Base-by-base conservation (phyloP, 202 grass and related monocot genomes). In the Cymbopogon flexuosus region DNA sequence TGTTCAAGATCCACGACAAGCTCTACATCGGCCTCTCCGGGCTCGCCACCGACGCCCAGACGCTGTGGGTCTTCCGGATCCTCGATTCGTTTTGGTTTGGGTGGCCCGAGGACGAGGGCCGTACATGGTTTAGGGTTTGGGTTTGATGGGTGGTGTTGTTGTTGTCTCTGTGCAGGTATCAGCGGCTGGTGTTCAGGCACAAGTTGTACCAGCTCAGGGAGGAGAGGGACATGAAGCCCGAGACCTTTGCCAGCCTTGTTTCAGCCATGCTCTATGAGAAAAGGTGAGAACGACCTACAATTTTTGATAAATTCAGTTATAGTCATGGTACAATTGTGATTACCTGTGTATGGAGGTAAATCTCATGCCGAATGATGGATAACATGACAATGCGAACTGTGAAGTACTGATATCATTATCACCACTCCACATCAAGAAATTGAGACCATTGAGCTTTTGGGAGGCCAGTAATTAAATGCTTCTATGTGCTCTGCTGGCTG, bases 191-290 rank as follows among this genome's bases (percentile, higher is more conserved):
- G 70, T 97, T 92, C 34, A 89, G 92, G 87, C 94, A 97, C 88
- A 94, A 94, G 59, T 6, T 91, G 33, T 93, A 92, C 73, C 91
- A 97, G 88, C 72, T 91, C 24, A 78, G 90, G 65, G 94, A 97
- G 75, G 94, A 94, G 91, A 86, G 94, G 87, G 91, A 91, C 73
- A 93, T 91, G 87, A 97, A 97, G 68, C 91, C 91, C 0, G 73
- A 97, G 72, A 93, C 91, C 69, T 93, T 97, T 19, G 87, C 93
- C 18, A 86, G 88, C 79, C 91, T 97, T 1, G 91, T 97, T 47
- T 97, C 93, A 0, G 79, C 93, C 27, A 46, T 97, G 19, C 93
- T 97, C 30, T 93, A 93, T 57, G 94, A 97, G 85, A 97, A 92
- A 81, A 93, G 93, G 93, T 97, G 67, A 61, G 27, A 18, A 51